Conservation (phyloP, 352 stramenopile species). For the Phytophthora pini region DNA sequence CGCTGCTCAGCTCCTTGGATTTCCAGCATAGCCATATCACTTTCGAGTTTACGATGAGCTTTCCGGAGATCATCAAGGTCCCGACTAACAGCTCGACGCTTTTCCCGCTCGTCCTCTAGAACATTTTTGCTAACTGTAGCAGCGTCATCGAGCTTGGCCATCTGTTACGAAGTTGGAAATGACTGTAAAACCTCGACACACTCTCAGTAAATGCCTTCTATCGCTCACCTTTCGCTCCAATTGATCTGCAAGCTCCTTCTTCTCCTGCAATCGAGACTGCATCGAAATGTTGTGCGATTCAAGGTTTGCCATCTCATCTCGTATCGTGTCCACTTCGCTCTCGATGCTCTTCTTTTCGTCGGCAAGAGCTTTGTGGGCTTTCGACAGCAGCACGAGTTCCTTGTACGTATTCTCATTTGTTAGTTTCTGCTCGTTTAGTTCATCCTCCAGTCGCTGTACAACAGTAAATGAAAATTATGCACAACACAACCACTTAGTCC, state of each 20-base stretch:
- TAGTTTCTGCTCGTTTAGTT: conserved; percentile 61
- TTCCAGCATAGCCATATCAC: conserved; percentile 67
- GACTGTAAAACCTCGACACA: conserved; percentile 4
- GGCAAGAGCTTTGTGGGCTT: conserved; percentile 73
- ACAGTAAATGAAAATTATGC: background rate
- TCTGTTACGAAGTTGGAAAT: conserved; percentile 34
- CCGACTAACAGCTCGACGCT: conserved; percentile 41
- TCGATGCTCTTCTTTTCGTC: conserved; percentile 67
- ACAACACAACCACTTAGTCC: background rate
- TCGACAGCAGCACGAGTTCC: conserved; percentile 79
- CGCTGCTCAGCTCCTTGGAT: conserved; percentile 68
- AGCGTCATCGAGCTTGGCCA: conserved; percentile 60
- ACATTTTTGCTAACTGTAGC: conserved; percentile 48
- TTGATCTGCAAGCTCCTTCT: conserved; percentile 66
- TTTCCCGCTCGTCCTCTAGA: conserved; percentile 73
- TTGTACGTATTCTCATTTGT: conserved; percentile 79
- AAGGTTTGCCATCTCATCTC: conserved; percentile 56
- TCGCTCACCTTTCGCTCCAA: conserved; percentile 66
- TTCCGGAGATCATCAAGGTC: conserved; percentile 77
- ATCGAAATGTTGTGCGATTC: conserved; percentile 69
- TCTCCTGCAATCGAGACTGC: conserved; percentile 64
- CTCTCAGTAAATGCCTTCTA: background rate
- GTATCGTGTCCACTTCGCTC: conserved; percentile 52
- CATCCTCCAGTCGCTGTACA: conserved; percentile 61
- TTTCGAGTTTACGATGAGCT: conserved; percentile 71